Evolutionary conservation across 768 basidiomycete species (phyloP).

Genomic region (Chalciporus sphaerocephalus): DNA sequence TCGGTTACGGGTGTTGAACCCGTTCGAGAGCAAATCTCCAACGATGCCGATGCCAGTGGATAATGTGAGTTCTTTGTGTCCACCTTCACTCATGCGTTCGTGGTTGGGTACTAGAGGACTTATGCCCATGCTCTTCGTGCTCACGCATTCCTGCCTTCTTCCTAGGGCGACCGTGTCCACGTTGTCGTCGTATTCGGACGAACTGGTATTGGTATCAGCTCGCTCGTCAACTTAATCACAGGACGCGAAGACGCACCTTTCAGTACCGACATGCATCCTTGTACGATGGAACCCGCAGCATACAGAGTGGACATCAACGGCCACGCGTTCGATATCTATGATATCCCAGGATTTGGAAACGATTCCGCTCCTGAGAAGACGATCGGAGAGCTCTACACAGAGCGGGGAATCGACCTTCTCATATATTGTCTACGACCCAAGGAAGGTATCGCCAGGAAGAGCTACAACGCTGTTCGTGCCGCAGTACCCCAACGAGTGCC

Average conservation of each 20-base stretch:
- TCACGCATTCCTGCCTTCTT: background rate
- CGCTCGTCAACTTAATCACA: constrained; percentile 30
- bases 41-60: constrained; percentile 28
- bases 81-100: background rate
- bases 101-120: background rate
- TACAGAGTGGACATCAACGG: constrained; percentile 30
- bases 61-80: constrained; percentile 27
- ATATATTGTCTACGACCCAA: constrained; percentile 28
- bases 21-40: constrained; percentile 20
- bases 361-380: constrained; percentile 21
- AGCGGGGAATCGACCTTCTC: constrained; percentile 31
- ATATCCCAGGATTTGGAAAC: constrained; percentile 27
- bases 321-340: constrained; percentile 30
- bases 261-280: constrained; percentile 31
- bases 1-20: constrained; percentile 24
- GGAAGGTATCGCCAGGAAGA: constrained; percentile 27
- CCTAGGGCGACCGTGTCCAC: constrained; percentile 28
- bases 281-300: constrained; percentile 20
- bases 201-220: constrained; percentile 32
- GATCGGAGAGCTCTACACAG: constrained; percentile 27
- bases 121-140: no score
- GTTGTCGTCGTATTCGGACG: constrained; percentile 32
- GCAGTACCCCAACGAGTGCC: constrained; percentile 33
- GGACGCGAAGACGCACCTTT: constrained; percentile 32
- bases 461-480: constrained; percentile 25